Percentiles rank a stretch among this genome's conserved stretches.
phyloP scores from a whole-genome alignment of 257 asterid genomes.

The Lycium barbarum region DNA sequence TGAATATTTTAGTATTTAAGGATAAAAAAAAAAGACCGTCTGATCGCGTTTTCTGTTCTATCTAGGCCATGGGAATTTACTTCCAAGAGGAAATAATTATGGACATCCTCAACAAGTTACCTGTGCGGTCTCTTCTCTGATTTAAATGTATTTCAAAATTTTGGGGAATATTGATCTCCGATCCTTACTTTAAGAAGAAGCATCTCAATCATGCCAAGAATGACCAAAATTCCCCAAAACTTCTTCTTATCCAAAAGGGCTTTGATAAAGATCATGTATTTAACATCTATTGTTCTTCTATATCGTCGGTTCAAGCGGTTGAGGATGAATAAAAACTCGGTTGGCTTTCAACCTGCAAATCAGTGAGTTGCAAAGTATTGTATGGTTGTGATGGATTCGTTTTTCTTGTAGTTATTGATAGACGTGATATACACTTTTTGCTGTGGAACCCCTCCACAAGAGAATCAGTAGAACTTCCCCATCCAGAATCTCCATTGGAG shows the following conservation, averaged over 20 bases:
- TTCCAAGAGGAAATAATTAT: no score
- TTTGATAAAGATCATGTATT: not conserved
- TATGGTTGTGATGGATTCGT: not conserved
- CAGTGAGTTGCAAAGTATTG: not conserved
- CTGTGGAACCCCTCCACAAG: conserved; percentile 1
- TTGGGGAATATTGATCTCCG: no score
- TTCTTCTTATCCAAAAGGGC: not conserved
- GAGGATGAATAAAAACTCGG: conserved; percentile 7
- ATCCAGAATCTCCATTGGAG: not conserved
- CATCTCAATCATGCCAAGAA: not conserved
- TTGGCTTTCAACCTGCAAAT: not conserved
- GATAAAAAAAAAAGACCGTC: not conserved
- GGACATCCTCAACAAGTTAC: no score
- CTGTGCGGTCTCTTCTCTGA: no score
- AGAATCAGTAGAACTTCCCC: not conserved
- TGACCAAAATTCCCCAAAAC: not conserved
- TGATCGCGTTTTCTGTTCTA: not conserved
- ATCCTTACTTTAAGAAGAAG: no score
- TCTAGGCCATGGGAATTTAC: no score
- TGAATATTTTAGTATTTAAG: not conserved
- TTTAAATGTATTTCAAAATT: no score
- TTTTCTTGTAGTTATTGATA: no score
- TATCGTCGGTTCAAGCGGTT: not conserved
- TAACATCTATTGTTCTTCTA: not conserved
- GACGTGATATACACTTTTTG: not conserved